phyloP scores from a whole-genome alignment of 2,329 filamentous ascomycete genomes.

The Alternaria arbusti region DNA sequence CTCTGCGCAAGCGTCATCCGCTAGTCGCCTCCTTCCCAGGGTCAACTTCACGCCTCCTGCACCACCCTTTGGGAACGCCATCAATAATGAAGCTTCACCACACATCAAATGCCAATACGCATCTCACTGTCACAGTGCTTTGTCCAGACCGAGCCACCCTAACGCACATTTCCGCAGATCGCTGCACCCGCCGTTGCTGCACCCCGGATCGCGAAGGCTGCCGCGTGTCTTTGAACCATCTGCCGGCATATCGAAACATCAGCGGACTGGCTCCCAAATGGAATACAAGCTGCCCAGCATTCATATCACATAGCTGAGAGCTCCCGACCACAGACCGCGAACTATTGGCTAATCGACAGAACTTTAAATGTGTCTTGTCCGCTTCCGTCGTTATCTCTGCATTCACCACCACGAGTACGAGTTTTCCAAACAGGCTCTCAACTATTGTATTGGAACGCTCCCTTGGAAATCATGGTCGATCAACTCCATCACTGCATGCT shows the following conservation, averaged over 20 bases:
- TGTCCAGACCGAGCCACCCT: background rate
- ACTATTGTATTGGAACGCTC: background rate
- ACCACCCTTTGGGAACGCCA: background rate
- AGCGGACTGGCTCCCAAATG: background rate
- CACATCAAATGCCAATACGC: background rate
- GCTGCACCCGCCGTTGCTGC: background rate
- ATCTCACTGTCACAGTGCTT: background rate
- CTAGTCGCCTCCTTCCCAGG: background rate
- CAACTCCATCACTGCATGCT: background rate
- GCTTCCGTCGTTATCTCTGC: background rate
- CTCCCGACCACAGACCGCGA: background rate
- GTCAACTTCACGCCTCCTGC: background rate
- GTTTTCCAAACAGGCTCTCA: background rate
- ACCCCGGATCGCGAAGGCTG: background rate
- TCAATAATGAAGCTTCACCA: background rate
- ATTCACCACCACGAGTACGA: background rate
- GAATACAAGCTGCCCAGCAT: background rate
- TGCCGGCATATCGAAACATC: background rate
- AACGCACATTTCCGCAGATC: background rate
- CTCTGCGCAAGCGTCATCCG: background rate
- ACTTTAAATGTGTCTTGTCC: background rate
- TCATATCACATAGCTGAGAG: background rate
- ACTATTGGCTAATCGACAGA: background rate
- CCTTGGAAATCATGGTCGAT: background rate
- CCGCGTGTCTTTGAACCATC: background rate